Conservation (phyloP, 2,329 filamentous ascomycete genomes). For the Epichloe glyceriae region DNA sequence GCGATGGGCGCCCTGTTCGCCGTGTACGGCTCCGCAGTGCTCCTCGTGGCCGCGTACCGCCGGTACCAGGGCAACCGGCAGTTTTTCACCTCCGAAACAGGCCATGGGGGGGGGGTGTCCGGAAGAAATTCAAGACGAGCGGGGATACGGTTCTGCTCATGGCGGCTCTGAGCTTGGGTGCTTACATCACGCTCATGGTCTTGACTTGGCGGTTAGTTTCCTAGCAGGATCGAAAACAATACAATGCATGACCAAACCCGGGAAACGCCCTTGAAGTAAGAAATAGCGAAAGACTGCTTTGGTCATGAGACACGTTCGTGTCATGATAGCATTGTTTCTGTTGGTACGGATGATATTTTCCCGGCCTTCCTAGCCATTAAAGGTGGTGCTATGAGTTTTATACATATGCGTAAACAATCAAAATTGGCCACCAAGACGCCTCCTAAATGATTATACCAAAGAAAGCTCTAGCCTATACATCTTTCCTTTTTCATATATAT, state of each 20-base stretch:
- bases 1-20: constrained; percentile 93
- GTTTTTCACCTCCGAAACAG: constrained; percentile 54
- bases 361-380: no score
- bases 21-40: constrained; percentile 73
- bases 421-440: neutral
- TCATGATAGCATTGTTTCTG: neutral
- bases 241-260: no score
- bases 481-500: no score
- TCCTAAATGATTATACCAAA: neutral
- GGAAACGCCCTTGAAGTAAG: no score
- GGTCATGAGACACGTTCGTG: neutral
- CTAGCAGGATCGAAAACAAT: constrained; percentile 4
- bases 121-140: constrained; percentile 48
- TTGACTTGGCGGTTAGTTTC: constrained; percentile 35
- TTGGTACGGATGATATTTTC: neutral
- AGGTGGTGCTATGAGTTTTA: no score
- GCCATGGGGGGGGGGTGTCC: constrained; percentile 21
- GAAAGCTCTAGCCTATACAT: no score
- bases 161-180: constrained; percentile 40
- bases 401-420: neutral
- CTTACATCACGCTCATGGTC: constrained; percentile 44
- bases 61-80: constrained; percentile 86
- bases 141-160: constrained; percentile 49
- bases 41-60: constrained; percentile 73
- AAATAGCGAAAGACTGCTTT: no score